Evolutionary conservation across 2,329 filamentous ascomycete species (phyloP), one percentile per base, ranked within the genome.

Genomic region (Xylariales sp.): DNA sequence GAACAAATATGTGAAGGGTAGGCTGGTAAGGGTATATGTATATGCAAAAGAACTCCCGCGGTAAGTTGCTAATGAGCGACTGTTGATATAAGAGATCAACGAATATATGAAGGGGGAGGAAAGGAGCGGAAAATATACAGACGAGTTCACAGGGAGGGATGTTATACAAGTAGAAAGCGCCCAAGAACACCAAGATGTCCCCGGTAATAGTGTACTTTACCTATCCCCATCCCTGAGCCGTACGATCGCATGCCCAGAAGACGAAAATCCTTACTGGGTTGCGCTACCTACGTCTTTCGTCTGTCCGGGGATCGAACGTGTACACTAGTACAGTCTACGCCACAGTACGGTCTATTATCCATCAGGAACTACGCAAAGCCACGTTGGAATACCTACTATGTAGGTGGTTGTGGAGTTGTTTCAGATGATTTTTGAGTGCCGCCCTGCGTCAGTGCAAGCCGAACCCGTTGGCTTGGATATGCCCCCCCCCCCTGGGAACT

Each of bases 81-180:
- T 6, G 63, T 41, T 58, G 60, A 67, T 58, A 63, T 64, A 23
- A 23, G 14, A 61, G 50, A 64, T 61, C 60, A 67, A 67, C 52
- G 52, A 39, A 14, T 48, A 30, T n/a, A 28, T 32, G 8, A 62
- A 56, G 55, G 53, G 46, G 43, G 43, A 39, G 39, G 28, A 50
- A 46, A 53, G 45, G 45, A 64, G 34, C n/a, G 23, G 48, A 9
- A 50, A 45, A 48, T 62, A 67, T 48, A 18, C 4, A 43, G 6
- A 55, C 48, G 36, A 36, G 28, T 12, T 36, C 28, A 50, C 30
- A 49, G n/a, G 23, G 32, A 62, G 18, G 43, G 34, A n/a, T 39
- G 34, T 12, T 64, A 50, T 56, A 54, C 54, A 67, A 49, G 56
- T 61, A 48, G 16, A 50, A 55, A 62, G 48, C 18, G 48, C 6